These are phyloP conservation scores for Talaromyces sp. DNA, from an alignment of 2,329 filamentous ascomycete species.

Conservation along the genomic window DNA sequence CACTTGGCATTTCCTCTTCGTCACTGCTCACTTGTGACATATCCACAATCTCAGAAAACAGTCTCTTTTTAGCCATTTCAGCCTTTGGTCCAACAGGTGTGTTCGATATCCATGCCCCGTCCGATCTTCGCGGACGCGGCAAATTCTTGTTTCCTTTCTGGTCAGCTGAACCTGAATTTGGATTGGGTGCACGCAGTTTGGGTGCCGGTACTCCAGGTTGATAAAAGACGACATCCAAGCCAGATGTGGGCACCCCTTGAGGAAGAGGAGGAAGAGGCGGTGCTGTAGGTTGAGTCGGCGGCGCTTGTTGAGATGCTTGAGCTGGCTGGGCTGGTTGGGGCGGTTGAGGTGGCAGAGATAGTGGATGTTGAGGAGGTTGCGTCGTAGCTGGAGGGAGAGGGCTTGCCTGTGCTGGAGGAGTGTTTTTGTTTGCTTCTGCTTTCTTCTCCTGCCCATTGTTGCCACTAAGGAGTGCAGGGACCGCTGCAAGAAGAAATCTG, in stretches of 20 bases:
- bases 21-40: conserved; percentile 44
- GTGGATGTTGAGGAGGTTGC: background rate
- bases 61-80: conserved; percentile 56
- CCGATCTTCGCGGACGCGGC: background rate
- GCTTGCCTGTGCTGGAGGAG: background rate
- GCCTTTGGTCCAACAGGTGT: conserved; percentile 47
- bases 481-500: conserved; percentile 43
- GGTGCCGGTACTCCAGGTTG: background rate
- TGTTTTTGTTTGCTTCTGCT: background rate
- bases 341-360: background rate
- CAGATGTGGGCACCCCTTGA: background rate
- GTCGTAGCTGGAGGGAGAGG: background rate
- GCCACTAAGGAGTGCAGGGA: conserved; percentile 28
- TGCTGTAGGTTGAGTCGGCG: background rate
- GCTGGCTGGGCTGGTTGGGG: background rate
- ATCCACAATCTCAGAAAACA: conserved; percentile 56
- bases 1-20: conserved; percentile 17
- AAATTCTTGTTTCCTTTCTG: conserved; percentile 1
- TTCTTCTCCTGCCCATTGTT: conserved; percentile 17
- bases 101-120: background rate
- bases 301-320: background rate
- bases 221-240: background rate
- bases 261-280: background rate
- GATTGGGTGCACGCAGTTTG: background rate
- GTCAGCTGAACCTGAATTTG: background rate